Conservation (phyloP, 192 early-diverging fungal genomes). For the Mortierella alpina region DNA sequence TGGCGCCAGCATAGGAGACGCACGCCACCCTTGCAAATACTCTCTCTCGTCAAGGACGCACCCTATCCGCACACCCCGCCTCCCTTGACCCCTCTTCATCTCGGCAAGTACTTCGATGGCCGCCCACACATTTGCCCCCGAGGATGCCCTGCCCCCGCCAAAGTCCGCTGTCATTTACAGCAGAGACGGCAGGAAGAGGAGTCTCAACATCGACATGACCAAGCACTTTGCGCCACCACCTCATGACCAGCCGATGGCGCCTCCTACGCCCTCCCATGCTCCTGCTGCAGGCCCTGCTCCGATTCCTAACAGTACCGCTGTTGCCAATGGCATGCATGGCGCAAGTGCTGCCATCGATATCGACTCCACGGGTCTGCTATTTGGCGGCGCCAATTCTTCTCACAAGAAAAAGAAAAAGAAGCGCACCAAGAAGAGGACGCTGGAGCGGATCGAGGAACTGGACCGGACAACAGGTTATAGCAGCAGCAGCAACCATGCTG, state of each 20-base stretch:
- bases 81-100: not conserved
- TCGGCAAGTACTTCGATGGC: constrained; percentile 25
- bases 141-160: constrained; percentile 54
- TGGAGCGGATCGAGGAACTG: constrained; percentile 48
- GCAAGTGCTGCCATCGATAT: not conserved
- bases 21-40: too few species aligned
- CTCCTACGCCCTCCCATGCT: constrained; percentile 13
- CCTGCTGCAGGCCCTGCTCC: constrained; percentile 4
- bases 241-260: constrained; percentile 32
- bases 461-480: constrained; percentile 1
- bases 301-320: constrained; percentile 9
- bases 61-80: not conserved
- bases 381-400: constrained; percentile 4
- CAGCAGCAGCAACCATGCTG: constrained; percentile 3
- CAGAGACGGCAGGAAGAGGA: constrained; percentile 56
- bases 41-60: not conserved
- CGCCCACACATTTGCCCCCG: constrained; percentile 55
- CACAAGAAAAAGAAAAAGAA: constrained; percentile 52
- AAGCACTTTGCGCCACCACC: constrained; percentile 33
- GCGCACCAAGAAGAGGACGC: constrained; percentile 31
- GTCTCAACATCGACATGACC: constrained; percentile 52
- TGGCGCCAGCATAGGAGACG: not conserved
- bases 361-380: constrained; percentile 4
- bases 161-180: constrained; percentile 56
- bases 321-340: not conserved